These are phyloP conservation scores for Climacium dendroides DNA, from an alignment of 225 moss, liverwort and hornwort species.

Conservation along the genomic window DNA sequence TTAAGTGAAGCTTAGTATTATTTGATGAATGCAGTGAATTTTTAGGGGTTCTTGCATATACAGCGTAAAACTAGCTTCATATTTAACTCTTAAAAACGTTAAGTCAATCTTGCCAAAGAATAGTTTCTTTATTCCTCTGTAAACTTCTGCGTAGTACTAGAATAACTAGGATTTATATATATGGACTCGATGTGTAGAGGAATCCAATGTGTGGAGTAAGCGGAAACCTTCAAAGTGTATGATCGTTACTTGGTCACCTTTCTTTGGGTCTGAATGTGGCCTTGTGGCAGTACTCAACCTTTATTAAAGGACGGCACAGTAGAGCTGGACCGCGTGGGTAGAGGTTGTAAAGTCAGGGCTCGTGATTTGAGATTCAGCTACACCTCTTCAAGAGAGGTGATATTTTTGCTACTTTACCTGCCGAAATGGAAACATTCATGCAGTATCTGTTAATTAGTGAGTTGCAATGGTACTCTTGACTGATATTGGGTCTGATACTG, in stretches of 20 bases:
- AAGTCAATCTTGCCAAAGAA: not conserved
- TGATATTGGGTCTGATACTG: not conserved
- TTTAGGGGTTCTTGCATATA: not conserved
- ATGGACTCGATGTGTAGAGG: not conserved
- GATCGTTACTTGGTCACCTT: not conserved
- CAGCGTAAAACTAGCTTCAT: not conserved
- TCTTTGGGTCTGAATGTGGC: not conserved
- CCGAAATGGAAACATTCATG: not conserved
- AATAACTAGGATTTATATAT: not conserved
- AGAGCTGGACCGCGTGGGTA: constrained; percentile 25
- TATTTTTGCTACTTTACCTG: not conserved
- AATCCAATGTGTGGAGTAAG: not conserved
- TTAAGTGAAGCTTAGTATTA: not conserved
- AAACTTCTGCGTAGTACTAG: not conserved
- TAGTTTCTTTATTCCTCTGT: not conserved
- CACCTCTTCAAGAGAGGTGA: constrained; percentile 73
- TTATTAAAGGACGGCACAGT: constrained; percentile 60
- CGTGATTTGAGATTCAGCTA: constrained; percentile 77
- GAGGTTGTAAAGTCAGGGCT: constrained; percentile 68
- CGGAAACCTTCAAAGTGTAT: not conserved
- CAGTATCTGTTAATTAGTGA: not conserved
- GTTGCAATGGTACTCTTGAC: not conserved
- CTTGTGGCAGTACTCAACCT: constrained; percentile 60
- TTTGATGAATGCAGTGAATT: not conserved
- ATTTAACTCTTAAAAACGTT: not conserved